These are phyloP conservation scores for Phaeophleospora eucalypticola DNA, from an alignment of 2,329 filamentous ascomycete species.

Conservation along the genomic window DNA sequence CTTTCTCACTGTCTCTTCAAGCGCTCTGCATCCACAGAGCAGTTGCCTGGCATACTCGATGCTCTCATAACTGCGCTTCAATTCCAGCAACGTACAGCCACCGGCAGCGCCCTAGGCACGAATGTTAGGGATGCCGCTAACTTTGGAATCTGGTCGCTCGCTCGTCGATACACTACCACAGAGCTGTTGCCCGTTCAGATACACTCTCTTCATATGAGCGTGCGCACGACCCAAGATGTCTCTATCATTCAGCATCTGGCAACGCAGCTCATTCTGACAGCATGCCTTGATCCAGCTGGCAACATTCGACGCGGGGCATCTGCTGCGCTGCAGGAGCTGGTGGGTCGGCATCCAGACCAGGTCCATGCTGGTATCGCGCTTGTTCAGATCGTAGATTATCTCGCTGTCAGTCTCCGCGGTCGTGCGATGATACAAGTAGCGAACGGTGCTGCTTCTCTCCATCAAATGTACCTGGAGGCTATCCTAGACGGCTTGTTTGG, in stretches of 20 bases:
- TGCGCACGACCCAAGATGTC: background rate
- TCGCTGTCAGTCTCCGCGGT: slow-evolving; percentile 81
- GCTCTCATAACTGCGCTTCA: slow-evolving; percentile 73
- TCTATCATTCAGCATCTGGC: slow-evolving; percentile 63
- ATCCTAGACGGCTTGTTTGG: slow-evolving; percentile 67
- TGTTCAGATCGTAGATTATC: slow-evolving; percentile 89
- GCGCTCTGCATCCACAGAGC: slow-evolving; percentile 67
- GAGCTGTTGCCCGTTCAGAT: slow-evolving; percentile 66
- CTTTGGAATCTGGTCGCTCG: slow-evolving; percentile 92
- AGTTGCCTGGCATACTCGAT: slow-evolving; percentile 69
- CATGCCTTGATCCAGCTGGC: slow-evolving; percentile 81
- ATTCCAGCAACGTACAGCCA: slow-evolving; percentile 83
- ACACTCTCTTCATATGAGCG: slow-evolving; percentile 12
- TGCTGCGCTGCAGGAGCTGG: slow-evolving; percentile 87
- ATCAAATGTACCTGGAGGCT: slow-evolving; percentile 60
- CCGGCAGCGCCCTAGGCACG: slow-evolving; percentile 78
- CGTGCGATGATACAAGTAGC: slow-evolving; percentile 78
- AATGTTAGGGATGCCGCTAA: slow-evolving; percentile 94
- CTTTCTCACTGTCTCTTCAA: slow-evolving; percentile 83
- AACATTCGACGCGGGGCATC: slow-evolving; percentile 92
- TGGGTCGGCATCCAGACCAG: slow-evolving; percentile 85
- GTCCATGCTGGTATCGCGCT: slow-evolving; percentile 76
- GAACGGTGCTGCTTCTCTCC: slow-evolving; percentile 62
- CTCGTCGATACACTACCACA: slow-evolving; percentile 75
- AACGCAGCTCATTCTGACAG: slow-evolving; percentile 73